phyloP scores from a whole-genome alignment of 2,329 filamentous ascomycete species.

The Pseudogymnoascus sp. region DNA sequence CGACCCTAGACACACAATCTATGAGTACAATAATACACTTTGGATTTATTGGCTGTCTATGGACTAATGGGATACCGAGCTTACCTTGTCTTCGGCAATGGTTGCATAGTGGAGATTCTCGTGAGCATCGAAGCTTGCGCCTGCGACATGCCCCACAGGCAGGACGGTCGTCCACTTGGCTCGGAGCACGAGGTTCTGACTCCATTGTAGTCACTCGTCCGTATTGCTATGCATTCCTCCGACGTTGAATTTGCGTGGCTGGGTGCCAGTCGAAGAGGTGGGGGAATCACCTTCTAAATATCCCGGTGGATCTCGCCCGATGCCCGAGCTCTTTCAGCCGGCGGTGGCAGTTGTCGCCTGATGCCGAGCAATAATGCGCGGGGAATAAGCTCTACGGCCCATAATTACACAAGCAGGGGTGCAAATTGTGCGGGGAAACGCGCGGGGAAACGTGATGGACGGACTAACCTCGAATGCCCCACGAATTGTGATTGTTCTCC shows the following conservation, averaged over 20 bases:
- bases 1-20: not conserved
- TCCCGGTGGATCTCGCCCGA: not conserved
- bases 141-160: conserved; percentile 18
- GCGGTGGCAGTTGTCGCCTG: not conserved
- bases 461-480: not conserved
- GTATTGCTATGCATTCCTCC: not conserved
- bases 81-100: conserved; percentile 14
- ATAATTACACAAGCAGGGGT: not conserved
- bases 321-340: conserved; percentile 6
- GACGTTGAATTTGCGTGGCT: not conserved
- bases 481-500: not conserved
- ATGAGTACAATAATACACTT: not conserved
- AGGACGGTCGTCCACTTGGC: conserved; percentile 8
- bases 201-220: not conserved
- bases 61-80: not conserved
- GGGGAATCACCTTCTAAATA: conserved; percentile 3
- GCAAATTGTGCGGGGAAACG: not conserved
- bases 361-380: not conserved
- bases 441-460: not conserved
- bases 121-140: conserved; percentile 20
- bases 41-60: not conserved
- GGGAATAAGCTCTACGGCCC: not conserved
- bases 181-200: not conserved
- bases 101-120: conserved; percentile 17
- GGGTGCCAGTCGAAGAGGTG: not conserved